Evolutionary conservation across 257 asterid genomes (phyloP), one percentile per base, ranked within the genome.

Genomic region (Solanum neorickii): DNA sequence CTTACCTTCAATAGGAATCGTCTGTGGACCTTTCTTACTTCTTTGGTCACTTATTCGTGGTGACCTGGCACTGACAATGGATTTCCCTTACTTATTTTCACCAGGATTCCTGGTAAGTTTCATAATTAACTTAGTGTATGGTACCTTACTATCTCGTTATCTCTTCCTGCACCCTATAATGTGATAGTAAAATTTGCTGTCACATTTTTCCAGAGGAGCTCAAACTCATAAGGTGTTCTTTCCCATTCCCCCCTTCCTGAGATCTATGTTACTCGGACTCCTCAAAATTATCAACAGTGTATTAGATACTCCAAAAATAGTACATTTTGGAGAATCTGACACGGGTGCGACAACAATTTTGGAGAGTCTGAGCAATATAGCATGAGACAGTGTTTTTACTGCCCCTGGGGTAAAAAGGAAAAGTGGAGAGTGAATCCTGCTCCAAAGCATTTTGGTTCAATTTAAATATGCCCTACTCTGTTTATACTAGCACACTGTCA

Each of bases 81-180:
- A 90, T 92, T 96, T 95, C 83, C 93, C 98, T 6, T 89, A 86
- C 89, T 88, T 96, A 88, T 85, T 93, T 89, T 94, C 98, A 87
- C 98, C 95, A 82, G 98, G 97, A 86, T 96, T 95, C 92, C 94
- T 95, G 99, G 99, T 96, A 96, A 89, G 84, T 74, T 82, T 89
- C 39, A 39, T 37, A 39, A 68, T 39, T 60, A 37, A 41, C n/a
- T 1, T 37, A 15, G 42, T 42, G 11, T 80, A 49, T 3, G 44
- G 27, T 80, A 80, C 42, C 85, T 80, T 80, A 29, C 68, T 47
- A 27, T 80, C 42, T 47, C 16, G 14, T 6, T 47, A 47, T 47
- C 68, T 80, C 37, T 80, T 80, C 29, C 29, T 80, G 85, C 68
- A 80, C 85, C 68, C 37, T 29, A 80, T 80, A 47, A 47, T 49